phyloP scores from a whole-genome alignment of 352 stramenopile species.

The Globisporangium yorkense region DNA sequence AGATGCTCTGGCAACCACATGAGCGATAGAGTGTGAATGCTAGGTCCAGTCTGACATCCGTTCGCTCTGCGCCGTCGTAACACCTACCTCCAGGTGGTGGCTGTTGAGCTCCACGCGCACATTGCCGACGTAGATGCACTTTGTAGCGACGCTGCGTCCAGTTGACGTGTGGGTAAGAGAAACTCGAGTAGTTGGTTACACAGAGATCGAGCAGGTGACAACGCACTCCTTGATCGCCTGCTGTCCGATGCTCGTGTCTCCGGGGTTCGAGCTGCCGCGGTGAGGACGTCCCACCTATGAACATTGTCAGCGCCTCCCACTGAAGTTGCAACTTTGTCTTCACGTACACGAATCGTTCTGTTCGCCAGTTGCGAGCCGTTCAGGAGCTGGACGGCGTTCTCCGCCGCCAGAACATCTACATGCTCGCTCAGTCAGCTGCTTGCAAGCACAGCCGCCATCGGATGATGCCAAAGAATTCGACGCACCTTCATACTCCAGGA shows the following conservation, averaged over 20 bases:
- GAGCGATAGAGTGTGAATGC: neutral
- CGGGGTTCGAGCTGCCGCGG: slow-evolving; percentile 58
- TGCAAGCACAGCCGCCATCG: neutral
- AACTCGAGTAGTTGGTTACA: neutral
- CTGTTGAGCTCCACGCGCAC: slow-evolving; percentile 73
- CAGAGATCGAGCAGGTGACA: neutral
- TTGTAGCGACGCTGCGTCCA: slow-evolving; percentile 44
- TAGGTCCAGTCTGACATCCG: neutral
- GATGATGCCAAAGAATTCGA: too few relatives aligned
- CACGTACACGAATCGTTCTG: slow-evolving; percentile 30
- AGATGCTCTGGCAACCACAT: slow-evolving; percentile 46
- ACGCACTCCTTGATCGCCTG: slow-evolving; percentile 71
- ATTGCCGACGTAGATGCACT: slow-evolving; percentile 67
- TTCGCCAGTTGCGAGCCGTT: slow-evolving; percentile 62
- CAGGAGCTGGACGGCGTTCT: slow-evolving; percentile 73
- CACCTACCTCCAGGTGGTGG: slow-evolving; percentile 57
- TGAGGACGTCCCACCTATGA: slow-evolving; percentile 66
- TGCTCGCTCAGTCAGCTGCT: neutral
- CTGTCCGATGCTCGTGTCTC: slow-evolving; percentile 57
- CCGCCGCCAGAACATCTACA: slow-evolving; percentile 63
- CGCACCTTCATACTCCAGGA: slow-evolving; percentile 71
- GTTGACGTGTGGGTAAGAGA: neutral
- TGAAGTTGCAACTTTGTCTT: too few relatives aligned
- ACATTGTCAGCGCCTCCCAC: neutral
- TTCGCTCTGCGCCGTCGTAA: neutral